Evolutionary conservation across 2,329 filamentous ascomycete species (phyloP), one percentile per base, ranked within the genome.

Genomic region (Diaporthe ampelina): DNA sequence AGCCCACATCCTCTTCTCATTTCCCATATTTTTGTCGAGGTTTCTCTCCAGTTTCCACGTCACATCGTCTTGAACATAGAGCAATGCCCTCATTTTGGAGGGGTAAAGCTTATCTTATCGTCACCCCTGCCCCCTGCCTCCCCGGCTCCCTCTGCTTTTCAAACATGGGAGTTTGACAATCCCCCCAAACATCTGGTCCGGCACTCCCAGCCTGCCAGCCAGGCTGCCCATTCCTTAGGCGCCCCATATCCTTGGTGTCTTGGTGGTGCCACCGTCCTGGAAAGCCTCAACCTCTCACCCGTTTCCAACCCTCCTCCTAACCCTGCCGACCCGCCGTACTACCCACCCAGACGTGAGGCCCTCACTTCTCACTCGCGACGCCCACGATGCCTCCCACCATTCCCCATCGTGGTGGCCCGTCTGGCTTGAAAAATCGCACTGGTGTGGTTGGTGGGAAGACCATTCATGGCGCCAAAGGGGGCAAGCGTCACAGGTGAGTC

Each of bases 321-420:
- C 63, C 63, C 63, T 68, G 29, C 63, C 63, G 21, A 24, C 61
- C 61, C 29, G 32, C 29, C 63, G 21, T 26, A 26, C 45, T 19
- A 37, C 10, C 26, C n/a, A 19, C 19, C 32, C 48, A 68, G 15
- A 19, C 10, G 26, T 26, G 32, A 54, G 63, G 21, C 7, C 24
- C 29, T 26, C 29, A 26, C 48, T 2, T 19, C n/a, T 54, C 32
- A 68, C 8, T 7, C 45, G 37, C 45, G 45, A 21, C 40, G 6
- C 37, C 15, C 48, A 79, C 9, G 1, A 82, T 82, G 79, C 78
- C 81, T 11, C 79, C 81, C 0, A 80, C 79, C 0, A 70, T 78
- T 1, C 70, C 80, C 0, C 72, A 73, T 8, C 79, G 82, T 1
- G 84, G 83, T 0, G 83, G 83, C 0, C 82, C 82, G 2, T 73